Conservation (phyloP, 2,329 filamentous ascomycete genomes). For the Clarireedia homoeocarpa region DNA sequence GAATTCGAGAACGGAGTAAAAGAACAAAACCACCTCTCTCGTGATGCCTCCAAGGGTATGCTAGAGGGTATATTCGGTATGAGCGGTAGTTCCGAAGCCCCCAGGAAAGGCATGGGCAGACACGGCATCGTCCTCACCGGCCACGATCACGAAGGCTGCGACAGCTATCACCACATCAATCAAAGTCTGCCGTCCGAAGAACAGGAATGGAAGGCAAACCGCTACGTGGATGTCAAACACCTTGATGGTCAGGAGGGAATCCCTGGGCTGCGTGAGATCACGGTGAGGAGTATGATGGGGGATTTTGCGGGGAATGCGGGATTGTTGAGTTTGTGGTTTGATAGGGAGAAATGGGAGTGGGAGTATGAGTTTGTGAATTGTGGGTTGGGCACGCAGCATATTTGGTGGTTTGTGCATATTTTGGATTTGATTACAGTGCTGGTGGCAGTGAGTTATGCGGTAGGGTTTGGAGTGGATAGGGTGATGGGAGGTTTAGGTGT, state of each 20-base stretch:
- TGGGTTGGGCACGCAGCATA: slow-evolving; percentile 73
- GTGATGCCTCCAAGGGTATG: slow-evolving; percentile 64
- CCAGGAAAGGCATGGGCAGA: slow-evolving; percentile 56
- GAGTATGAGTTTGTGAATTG: slow-evolving; percentile 73
- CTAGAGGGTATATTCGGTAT: slow-evolving; percentile 79
- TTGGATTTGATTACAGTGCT: slow-evolving; percentile 40
- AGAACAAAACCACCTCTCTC: slow-evolving; percentile 86
- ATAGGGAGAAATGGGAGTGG: slow-evolving; percentile 67
- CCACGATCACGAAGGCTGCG: slow-evolving; percentile 92
- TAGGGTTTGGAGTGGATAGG: background rate
- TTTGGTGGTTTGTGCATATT: slow-evolving; percentile 89
- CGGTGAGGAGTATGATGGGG: slow-evolving; percentile 97
- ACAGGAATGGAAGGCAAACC: slow-evolving; percentile 33
- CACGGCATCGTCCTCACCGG: slow-evolving; percentile 80
- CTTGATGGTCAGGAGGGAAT: slow-evolving; percentile 35
- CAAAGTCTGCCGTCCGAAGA: slow-evolving; percentile 36
- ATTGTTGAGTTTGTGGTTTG: slow-evolving; percentile 84
- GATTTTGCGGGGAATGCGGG: slow-evolving; percentile 89
- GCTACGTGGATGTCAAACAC: slow-evolving; percentile 39
- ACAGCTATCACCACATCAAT: slow-evolving; percentile 76
- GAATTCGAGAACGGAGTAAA: slow-evolving; percentile 62
- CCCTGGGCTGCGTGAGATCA: slow-evolving; percentile 76
- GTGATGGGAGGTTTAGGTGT: background rate
- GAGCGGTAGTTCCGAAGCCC: slow-evolving; percentile 50
- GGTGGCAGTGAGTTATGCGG: slow-evolving; percentile 16